A percentile compares a stretch with the other conserved stretches of the same genome.
phyloP scores from a whole-genome alignment of 495 filamentous ascomycete species.

The Staphylotrichum longicolle region DNA sequence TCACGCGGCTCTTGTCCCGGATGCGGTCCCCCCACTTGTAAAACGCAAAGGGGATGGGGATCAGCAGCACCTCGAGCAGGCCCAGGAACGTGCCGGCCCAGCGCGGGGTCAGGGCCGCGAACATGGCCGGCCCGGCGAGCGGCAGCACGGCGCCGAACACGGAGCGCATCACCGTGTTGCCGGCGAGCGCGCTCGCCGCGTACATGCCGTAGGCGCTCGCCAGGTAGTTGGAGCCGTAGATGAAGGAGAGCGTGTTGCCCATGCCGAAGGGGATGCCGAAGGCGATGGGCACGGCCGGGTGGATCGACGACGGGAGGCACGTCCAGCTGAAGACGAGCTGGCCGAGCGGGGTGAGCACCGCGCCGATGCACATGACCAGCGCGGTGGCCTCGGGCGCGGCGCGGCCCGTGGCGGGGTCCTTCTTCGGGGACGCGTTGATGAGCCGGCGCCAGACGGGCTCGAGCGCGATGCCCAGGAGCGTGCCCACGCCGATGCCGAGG shows the following conservation, averaged over 20 bases:
- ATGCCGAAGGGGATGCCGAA: constrained; percentile 77
- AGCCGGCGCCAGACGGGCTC: constrained; percentile 72
- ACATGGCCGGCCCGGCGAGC: constrained; percentile 71
- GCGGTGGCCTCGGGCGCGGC: constrained; percentile 72
- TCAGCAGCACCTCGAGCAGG: constrained; percentile 62
- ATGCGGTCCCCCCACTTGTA: constrained; percentile 73
- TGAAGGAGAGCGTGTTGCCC: constrained; percentile 75
- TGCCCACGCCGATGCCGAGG: constrained; percentile 75
- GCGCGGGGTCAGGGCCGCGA: constrained; percentile 60
- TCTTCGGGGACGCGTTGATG: constrained; percentile 63
- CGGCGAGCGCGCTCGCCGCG: constrained; percentile 72
- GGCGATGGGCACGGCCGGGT: constrained; percentile 70
- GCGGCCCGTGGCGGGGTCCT: constrained; percentile 65
- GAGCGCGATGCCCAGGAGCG: constrained; percentile 59
- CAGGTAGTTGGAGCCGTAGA: constrained; percentile 76
- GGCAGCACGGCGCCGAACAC: constrained; percentile 68
- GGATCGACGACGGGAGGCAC: constrained; percentile 65
- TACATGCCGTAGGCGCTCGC: constrained; percentile 75
- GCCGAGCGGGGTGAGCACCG: constrained; percentile 65
- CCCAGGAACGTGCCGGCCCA: constrained; percentile 79
- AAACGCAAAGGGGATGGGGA: constrained; percentile 79
- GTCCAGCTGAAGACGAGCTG: constrained; percentile 84
- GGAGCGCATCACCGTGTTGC: constrained; percentile 69
- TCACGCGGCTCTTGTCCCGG: constrained; percentile 61
- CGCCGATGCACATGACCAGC: constrained; percentile 65